phyloP scores from a whole-genome alignment of 345 rosid species.

The Populus pruinosa region DNA sequence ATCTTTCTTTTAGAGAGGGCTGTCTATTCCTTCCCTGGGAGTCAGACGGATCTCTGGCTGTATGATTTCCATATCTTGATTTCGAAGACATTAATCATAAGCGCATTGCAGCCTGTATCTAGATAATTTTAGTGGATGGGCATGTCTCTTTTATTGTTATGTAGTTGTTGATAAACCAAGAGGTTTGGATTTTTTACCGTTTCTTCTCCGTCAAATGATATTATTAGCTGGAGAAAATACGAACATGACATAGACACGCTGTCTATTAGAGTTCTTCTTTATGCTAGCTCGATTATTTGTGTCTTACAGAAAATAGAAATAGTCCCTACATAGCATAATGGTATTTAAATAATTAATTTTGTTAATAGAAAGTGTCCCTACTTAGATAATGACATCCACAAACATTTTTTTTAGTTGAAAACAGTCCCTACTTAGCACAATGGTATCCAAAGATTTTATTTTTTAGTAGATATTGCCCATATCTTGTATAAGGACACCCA shows the following conservation, averaged over 20 bases:
- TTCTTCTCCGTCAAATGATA: neutral
- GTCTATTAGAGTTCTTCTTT: too few species aligned
- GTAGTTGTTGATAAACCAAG: neutral
- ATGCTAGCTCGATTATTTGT: neutral
- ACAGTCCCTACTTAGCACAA: constrained; percentile 1
- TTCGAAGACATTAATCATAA: neutral
- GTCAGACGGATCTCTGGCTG: neutral
- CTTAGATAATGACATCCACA: neutral
- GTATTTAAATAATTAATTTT: neutral
- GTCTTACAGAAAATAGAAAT: neutral
- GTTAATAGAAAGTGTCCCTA: neutral
- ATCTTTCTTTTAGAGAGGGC: neutral
- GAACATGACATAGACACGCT: too few species aligned
- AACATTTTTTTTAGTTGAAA: neutral
- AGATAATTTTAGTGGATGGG: neutral
- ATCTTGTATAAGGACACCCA: constrained; percentile 15
- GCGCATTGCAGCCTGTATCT: neutral
- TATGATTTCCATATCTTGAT: neutral
- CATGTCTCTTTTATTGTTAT: neutral
- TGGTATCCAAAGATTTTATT: neutral
- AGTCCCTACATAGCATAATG: neutral
- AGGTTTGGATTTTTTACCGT: neutral
- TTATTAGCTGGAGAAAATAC: neutral
- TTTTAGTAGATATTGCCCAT: neutral
- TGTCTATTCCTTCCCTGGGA: too few species aligned